Evolutionary conservation across 2,329 filamentous ascomycete species (phyloP), one percentile per base, ranked within the genome.

Genomic region (Malbranchea zuffiana): DNA sequence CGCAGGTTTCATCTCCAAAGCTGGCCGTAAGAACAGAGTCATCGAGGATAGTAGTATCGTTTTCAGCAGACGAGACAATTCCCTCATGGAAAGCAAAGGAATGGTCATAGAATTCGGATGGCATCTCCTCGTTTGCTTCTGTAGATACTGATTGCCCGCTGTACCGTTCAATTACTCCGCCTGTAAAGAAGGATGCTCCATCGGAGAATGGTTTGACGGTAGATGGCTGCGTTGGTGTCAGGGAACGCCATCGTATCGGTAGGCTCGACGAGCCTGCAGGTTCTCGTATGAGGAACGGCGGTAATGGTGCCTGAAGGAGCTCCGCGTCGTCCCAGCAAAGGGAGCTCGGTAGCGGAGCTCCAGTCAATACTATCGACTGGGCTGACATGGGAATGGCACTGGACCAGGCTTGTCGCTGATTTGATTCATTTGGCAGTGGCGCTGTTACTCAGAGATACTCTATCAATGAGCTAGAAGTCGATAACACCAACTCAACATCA

Each of bases 31-130:
- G 17, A 19, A 32, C 34, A 3, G 42, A 41, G 18, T 45, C 44
- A 12, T 43, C 40, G 15, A 28, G 32, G 24, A 41, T 39, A 10
- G 38, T 34, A 8, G 35, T 37, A 17, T 30, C 43, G 20, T 38
- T 40, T 8, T 34, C 13, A 20, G 40, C 32, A 1, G 33, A 32
- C 24, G 21, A 26, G 20, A 33, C 17, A 15, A 32, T 32, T n/a
- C 39, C 72, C 44, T 82, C 70, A 52, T 92, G 75, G 10, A 80
- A 62, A 2, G 76, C 72, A 32, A 92, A 69, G 0, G 84, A 90
- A 50, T 88, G 75, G 45, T 90, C 74, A 49, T 84, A 82, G 55
- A 90, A 92, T 39, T 78, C 70, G 3, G 73, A 71, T 3, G 78
- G 57, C 3, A 53, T 54, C 6, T 64, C 63, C 32, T 60, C 45